phyloP scores from a whole-genome alignment of 306 rosid species.

The Quillaja saponaria region DNA sequence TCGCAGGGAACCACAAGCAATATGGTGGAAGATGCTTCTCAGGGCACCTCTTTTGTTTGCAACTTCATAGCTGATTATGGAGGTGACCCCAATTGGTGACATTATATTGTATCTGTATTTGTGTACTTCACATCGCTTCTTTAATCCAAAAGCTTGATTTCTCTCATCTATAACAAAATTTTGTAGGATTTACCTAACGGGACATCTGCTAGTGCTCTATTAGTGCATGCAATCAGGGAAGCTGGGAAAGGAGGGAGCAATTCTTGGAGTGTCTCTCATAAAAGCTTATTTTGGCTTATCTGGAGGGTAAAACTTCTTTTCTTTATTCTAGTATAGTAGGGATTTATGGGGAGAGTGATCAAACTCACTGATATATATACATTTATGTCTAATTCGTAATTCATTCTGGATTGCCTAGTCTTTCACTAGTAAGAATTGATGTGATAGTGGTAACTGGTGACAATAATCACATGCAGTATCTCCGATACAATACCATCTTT shows the following conservation, averaged over 20 bases:
- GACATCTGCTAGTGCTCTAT: conserved; percentile 82
- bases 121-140: conserved; percentile 22
- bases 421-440: too few relatives aligned
- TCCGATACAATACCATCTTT: background rate
- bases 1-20: conserved; percentile 98
- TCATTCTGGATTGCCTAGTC: conserved; percentile 8
- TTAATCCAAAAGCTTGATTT: conserved; percentile 26
- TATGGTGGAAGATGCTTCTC: conserved; percentile 80
- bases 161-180: conserved; percentile 19
- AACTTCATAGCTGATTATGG: conserved; percentile 77
- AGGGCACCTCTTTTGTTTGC: conserved; percentile 69
- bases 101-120: conserved; percentile 19
- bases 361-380: too few relatives aligned
- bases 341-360: conserved; percentile 16
- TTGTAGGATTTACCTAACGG: conserved; percentile 86
- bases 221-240: conserved; percentile 79
- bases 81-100: conserved; percentile 84
- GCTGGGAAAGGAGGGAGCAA: conserved; percentile 41
- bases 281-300: conserved; percentile 93
- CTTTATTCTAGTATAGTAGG: conserved; percentile 16
- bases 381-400: conserved; percentile 5
- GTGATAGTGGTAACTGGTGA: too few relatives aligned
- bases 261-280: conserved; percentile 70
- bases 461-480: background rate
- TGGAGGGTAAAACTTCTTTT: conserved; percentile 70